Base-by-base conservation (phyloP, 2,329 filamentous ascomycete genomes). In the Lomentospora prolificans region DNA sequence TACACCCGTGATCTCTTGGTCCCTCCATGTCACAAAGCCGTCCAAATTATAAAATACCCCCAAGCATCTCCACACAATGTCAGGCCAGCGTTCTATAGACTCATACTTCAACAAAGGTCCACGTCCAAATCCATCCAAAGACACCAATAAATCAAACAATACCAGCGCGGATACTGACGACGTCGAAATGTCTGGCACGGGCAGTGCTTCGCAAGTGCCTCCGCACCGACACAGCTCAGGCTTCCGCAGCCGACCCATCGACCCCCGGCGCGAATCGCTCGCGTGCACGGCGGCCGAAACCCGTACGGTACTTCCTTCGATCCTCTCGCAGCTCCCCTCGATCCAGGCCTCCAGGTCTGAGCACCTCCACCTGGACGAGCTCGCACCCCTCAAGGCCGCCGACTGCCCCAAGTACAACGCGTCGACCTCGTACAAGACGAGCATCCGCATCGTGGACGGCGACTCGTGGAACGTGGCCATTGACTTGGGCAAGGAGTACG, bases 401-500 rank as follows among this genome's bases (percentile, higher is more conserved):
- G 66, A 70, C 46, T 79, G 75, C 58, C 79, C 80, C 1, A 63
- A 61, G 3, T 67, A 71, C 39, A 60, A 64, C 4, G 58, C 66
- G 2, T 62, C 64, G 0, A 60, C n/a, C n/a, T 10, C 62, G 9
- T 57, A 51, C 19, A 70, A 63, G 50, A 57, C 65, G 3, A 56
- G 59, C 17, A 64, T 85, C 60, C 70, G 68, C 25, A 75, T 86
- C 36, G 61, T 82, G 56, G 75, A 82, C 61, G 71, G 73, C 17
- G 83, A 86, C 61, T 77, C 76, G 0, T 74, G 82, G 60, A 78
- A 84, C 61, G 76, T 75, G 1, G 82, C 80, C 5, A 70, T 82
- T 46, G 63, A 62, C 3, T 67, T 76, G 22, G 62, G 62, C 3
- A 55, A 3, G 14, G 7, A 33, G 24, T 28, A 54, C 25, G 10